These are phyloP conservation scores for Epithele typhae DNA, from an alignment of 768 basidiomycete species.

Conservation along the genomic window DNA sequence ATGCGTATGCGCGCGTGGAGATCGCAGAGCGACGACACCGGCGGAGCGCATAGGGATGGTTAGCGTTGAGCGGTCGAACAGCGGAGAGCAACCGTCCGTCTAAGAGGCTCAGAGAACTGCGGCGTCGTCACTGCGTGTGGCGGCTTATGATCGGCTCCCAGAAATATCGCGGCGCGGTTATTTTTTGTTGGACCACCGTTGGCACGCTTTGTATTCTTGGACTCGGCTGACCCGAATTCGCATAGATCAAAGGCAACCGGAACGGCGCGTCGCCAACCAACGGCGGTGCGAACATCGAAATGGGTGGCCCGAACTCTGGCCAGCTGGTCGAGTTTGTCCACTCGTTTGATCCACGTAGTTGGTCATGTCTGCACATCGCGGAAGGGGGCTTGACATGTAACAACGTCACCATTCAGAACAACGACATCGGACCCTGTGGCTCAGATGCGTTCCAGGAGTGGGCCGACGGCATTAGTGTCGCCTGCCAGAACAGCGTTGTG, in stretches of 20 bases:
- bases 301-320: slow-evolving; percentile 69
- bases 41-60: too few relatives aligned
- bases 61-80: too few relatives aligned
- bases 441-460: slow-evolving; percentile 61
- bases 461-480: slow-evolving; percentile 80
- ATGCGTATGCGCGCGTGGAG: too few relatives aligned
- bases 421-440: slow-evolving; percentile 80
- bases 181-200: too few relatives aligned
- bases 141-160: too few relatives aligned
- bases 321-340: slow-evolving; percentile 77
- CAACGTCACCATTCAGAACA: slow-evolving; percentile 66
- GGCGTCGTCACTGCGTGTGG: too few relatives aligned
- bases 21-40: too few relatives aligned
- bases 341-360: slow-evolving; percentile 72
- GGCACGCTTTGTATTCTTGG: too few relatives aligned
- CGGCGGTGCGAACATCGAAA: slow-evolving; percentile 80
- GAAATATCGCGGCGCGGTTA: too few relatives aligned
- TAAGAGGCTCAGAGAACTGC: too few relatives aligned
- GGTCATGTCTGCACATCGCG: slow-evolving; percentile 78
- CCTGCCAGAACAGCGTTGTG: slow-evolving; percentile 57
- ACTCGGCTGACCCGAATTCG: background rate
- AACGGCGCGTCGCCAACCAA: slow-evolving; percentile 42
- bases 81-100: too few relatives aligned
- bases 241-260: slow-evolving; percentile 72
- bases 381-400: slow-evolving; percentile 67